Percentiles rank a stretch among this genome's conserved stretches.
Conservation (phyloP, 2,329 filamentous ascomycete species). For the Fusarium haematococcum region DNA sequence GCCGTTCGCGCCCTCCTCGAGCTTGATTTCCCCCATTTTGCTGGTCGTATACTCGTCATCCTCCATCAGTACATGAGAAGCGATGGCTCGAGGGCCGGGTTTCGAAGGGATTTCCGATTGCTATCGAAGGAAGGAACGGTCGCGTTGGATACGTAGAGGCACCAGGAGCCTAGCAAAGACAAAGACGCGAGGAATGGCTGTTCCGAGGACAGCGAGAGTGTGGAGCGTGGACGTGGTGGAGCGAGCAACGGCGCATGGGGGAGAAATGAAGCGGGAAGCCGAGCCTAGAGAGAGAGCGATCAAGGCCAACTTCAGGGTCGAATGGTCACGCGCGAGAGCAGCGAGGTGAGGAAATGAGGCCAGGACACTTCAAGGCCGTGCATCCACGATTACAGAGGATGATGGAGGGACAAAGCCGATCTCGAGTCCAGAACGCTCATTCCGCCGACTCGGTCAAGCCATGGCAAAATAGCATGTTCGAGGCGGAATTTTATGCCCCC, state of each 20-base stretch:
- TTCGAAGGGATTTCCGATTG: constrained; percentile 8
- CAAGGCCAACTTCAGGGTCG: constrained; percentile 29
- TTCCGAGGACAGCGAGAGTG: constrained; percentile 41
- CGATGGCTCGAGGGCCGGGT: constrained; percentile 21
- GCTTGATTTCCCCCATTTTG: constrained; percentile 59
- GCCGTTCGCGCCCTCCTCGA: constrained; percentile 56
- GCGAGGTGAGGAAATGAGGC: constrained; percentile 22
- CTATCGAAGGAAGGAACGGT: constrained; percentile 19
- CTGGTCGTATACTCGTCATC: constrained; percentile 55
- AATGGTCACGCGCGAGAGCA: constrained; percentile 27
- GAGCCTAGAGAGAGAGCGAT: constrained; percentile 20
- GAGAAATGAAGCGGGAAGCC: constrained; percentile 31
- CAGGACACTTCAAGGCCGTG: constrained; percentile 32
- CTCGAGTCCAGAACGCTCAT: constrained; percentile 37
- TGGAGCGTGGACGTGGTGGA: constrained; percentile 44
- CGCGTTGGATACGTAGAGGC: constrained; percentile 25
- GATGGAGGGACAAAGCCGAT: constrained; percentile 40
- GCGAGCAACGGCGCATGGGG: constrained; percentile 43
- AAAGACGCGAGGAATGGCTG: constrained; percentile 38
- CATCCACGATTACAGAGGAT: constrained; percentile 35
- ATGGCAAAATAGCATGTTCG: constrained; percentile 31
- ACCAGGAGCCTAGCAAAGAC: constrained; percentile 30
- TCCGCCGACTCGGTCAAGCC: constrained; percentile 20
- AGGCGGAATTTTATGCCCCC: constrained; percentile 37
- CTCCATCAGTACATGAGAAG: constrained; percentile 52